A percentile compares a stretch with the other conserved stretches of the same genome.
These are phyloP conservation scores for Nicotiana knightiana DNA, from an alignment of 257 asterid species.

Conservation along the genomic window DNA sequence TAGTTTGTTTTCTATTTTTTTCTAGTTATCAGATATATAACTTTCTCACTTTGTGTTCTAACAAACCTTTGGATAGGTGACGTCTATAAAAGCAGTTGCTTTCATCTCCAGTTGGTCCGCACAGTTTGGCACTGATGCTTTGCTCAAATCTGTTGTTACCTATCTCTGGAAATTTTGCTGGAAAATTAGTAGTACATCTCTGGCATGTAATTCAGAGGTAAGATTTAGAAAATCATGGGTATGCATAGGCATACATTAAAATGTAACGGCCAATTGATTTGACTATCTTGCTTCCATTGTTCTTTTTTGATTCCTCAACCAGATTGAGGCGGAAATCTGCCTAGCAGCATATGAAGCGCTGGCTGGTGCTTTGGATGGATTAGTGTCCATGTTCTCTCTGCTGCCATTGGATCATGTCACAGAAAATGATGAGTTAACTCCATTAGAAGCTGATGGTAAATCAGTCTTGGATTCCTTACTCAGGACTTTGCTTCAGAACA, in stretches of 20 bases:
- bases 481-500: slow-evolving; percentile 45
- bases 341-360: slow-evolving; percentile 80
- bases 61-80: slow-evolving; percentile 37
- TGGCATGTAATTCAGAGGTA: slow-evolving; percentile 67
- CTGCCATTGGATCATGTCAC: slow-evolving; percentile 40
- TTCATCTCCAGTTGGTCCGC: slow-evolving; percentile 57
- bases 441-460: slow-evolving; percentile 31
- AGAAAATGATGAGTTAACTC: slow-evolving; percentile 24
- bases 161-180: slow-evolving; percentile 79
- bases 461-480: slow-evolving; percentile 51
- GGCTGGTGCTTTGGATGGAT: slow-evolving; percentile 50
- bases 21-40: background rate
- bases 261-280: background rate
- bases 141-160: slow-evolving; percentile 37
- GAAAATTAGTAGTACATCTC: slow-evolving; percentile 50
- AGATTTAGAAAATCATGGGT: background rate
- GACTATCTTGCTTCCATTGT: background rate
- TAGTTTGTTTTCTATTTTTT: background rate
- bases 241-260: background rate
- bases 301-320: slow-evolving; percentile 10
- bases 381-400: slow-evolving; percentile 44
- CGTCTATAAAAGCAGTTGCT: slow-evolving; percentile 60
- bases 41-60: background rate
- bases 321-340: slow-evolving; percentile 73
- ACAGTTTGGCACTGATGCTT: slow-evolving; percentile 34